Base-by-base conservation (phyloP, 441 rosid genomes). In the Erysimum cheiri region DNA sequence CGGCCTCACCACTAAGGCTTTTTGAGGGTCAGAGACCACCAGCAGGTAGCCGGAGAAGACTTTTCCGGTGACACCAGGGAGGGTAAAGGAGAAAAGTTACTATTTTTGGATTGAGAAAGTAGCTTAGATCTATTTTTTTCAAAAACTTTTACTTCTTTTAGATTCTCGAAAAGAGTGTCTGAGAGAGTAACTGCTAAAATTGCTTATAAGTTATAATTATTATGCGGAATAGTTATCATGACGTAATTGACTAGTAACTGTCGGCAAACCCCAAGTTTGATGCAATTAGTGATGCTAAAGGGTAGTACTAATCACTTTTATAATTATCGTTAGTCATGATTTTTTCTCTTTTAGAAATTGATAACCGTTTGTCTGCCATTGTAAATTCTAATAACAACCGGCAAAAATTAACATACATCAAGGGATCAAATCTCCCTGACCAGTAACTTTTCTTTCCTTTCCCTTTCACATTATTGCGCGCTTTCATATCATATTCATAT, bases 261-360 rank as follows among this genome's bases (percentile, higher is more conserved):
- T 75, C 79, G 75, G 79, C 71, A 75, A 75, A 64, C 61, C 79
- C 79, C 62, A 62, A 64, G 61, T 70, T 64, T 75, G 49, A 70
- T 64, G 26, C 64, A 69, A 57, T 41, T 69, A 62, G 70, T 75
- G 39, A 62, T 69, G 39, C 31, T 69, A 49, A 44, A 74, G 73
- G 52, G 64, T 60, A 74, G n/a, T n/a, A n/a, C 69, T 67, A 62
- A 62, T 39, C 56, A 62, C 59, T 69, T 74, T 39, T 36, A 28
- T 69, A 46, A 74, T 62, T 36, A 54, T 44, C 33, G 37, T 63
- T 56, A 48, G 64, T 69, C 61, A 69, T 75, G 22, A 69, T 56
- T 19, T 44, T 56, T 28, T 58, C 56, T 48, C 75, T 63, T 69
- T 64, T 75, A 69, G 26, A 59, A 46, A 55, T 55, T 63, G 36